These are phyloP conservation scores for Calonectria naviculata DNA, from an alignment of 2,329 filamentous ascomycete genomes.

Conservation along the genomic window DNA sequence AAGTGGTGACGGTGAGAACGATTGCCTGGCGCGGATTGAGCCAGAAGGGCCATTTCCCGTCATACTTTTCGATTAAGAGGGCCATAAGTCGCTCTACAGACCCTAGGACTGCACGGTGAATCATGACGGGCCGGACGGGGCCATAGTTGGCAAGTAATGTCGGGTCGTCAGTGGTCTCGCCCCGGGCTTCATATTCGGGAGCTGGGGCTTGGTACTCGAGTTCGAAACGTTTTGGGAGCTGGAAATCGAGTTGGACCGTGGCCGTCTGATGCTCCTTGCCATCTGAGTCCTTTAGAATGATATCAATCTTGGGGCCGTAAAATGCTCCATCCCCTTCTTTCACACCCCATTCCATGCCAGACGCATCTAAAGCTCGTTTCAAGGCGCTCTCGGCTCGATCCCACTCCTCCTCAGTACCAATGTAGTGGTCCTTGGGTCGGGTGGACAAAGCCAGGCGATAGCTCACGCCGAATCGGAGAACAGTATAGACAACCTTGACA, in stretches of 20 bases:
- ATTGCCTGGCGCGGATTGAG: slow-evolving; percentile 83
- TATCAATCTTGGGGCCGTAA: slow-evolving; percentile 93
- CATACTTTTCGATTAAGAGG: slow-evolving; percentile 84
- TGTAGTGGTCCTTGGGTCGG: slow-evolving; percentile 79
- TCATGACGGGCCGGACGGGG: slow-evolving; percentile 77
- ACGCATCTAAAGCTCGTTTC: slow-evolving; percentile 66
- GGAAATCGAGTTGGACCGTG: slow-evolving; percentile 91
- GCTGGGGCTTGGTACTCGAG: slow-evolving; percentile 79
- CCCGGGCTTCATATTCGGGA: slow-evolving; percentile 68
- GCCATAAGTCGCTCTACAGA: slow-evolving; percentile 89
- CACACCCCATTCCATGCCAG: slow-evolving; percentile 77
- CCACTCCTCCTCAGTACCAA: slow-evolving; percentile 77
- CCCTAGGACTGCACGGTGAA: slow-evolving; percentile 87
- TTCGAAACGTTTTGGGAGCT: slow-evolving; percentile 84
- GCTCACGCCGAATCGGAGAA: slow-evolving; percentile 73
- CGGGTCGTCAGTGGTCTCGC: slow-evolving; percentile 61
- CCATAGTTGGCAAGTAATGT: slow-evolving; percentile 63
- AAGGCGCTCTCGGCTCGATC: slow-evolving; percentile 55
- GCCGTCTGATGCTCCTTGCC: slow-evolving; percentile 91
- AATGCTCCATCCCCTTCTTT: slow-evolving; percentile 90
- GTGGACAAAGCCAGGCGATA: slow-evolving; percentile 85
- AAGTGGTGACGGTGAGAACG: slow-evolving; percentile 78
- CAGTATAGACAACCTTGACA: slow-evolving; percentile 76
- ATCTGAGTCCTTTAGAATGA: slow-evolving; percentile 81
- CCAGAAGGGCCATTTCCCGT: slow-evolving; percentile 89